Percentiles rank a stretch among this genome's conserved stretches.
phyloP scores from a whole-genome alignment of 352 stramenopile species.

The Pythium phragmiticola region DNA sequence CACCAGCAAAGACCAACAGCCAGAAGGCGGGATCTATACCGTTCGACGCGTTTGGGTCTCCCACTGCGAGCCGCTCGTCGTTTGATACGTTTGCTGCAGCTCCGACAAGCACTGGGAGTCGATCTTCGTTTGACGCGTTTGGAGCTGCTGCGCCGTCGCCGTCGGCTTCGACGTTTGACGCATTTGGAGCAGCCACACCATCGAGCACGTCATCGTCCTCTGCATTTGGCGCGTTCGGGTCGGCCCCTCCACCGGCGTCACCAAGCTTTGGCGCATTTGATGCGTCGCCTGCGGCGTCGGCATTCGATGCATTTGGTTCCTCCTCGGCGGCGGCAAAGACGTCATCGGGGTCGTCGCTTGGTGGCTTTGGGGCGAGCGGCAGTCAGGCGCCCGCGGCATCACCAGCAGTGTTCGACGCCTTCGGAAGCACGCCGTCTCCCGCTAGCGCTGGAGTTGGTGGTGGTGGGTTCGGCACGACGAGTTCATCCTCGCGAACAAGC shows the following conservation, averaged over 20 bases:
- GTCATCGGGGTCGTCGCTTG: slow-evolving; percentile 24
- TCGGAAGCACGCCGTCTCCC: slow-evolving; percentile 15
- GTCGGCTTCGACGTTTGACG: slow-evolving; percentile 31
- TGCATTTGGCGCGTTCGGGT: slow-evolving; percentile 20
- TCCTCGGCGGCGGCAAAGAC: slow-evolving; percentile 11
- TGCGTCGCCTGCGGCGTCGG: slow-evolving; percentile 31
- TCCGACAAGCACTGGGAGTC: slow-evolving; percentile 23
- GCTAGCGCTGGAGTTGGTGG: slow-evolving; percentile 10
- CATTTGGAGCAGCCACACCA: slow-evolving; percentile 26
- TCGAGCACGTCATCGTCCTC: slow-evolving; percentile 9
- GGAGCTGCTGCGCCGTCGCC: slow-evolving; percentile 31
- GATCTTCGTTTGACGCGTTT: slow-evolving; percentile 38
- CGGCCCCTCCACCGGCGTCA: neutral
- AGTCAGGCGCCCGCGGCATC: slow-evolving; percentile 12
- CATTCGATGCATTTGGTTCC: slow-evolving; percentile 23
- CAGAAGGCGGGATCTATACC: slow-evolving; percentile 18
- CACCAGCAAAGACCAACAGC: slow-evolving; percentile 19
- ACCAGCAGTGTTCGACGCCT: slow-evolving; percentile 16
- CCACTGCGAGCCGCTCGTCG: slow-evolving; percentile 25
- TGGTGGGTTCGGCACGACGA: slow-evolving; percentile 9
- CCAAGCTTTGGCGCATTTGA: slow-evolving; percentile 39
- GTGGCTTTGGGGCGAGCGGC: slow-evolving; percentile 26
- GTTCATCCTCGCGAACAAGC: slow-evolving; percentile 23
- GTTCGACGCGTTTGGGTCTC: slow-evolving; percentile 35
- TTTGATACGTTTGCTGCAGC: slow-evolving; percentile 42